phyloP scores from a whole-genome alignment of 768 basidiomycete genomes.

The Auricularia auricula-judae region DNA sequence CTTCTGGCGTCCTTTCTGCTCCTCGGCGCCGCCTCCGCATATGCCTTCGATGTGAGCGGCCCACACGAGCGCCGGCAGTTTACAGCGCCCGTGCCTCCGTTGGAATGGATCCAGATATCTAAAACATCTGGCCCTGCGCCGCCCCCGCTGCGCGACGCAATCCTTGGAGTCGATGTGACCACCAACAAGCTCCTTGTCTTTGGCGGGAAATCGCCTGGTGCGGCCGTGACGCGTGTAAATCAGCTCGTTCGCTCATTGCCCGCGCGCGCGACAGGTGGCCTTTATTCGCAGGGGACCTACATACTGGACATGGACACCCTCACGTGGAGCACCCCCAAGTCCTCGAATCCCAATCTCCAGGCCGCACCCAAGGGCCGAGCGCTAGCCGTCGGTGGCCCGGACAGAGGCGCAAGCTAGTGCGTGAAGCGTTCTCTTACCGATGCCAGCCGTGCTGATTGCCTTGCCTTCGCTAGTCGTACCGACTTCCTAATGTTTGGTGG shows the following conservation, averaged over 20 bases:
- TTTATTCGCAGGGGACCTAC: not conserved
- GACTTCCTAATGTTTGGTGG: constrained; percentile 71
- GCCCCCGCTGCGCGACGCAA: constrained; percentile 50
- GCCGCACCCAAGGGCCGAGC: not conserved
- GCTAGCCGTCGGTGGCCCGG: constrained; percentile 45
- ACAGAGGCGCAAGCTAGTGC: constrained; percentile 76
- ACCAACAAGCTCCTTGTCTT: constrained; percentile 58
- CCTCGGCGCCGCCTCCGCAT: not conserved
- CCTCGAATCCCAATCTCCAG: not conserved
- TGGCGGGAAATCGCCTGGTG: constrained; percentile 61
- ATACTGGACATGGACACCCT: not conserved
- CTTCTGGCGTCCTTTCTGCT: not conserved
- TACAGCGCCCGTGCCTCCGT: constrained; percentile 34
- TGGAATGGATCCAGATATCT: constrained; percentile 71
- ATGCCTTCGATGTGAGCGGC: not conserved
- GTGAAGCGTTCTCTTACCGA: constrained; percentile 19
- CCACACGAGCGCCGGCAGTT: not conserved
- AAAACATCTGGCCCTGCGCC: constrained; percentile 43
- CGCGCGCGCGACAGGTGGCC: not conserved
- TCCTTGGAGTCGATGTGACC: constrained; percentile 43
- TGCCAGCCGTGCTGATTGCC: not conserved
- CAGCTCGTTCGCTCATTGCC: not conserved
- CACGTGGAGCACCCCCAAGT: not conserved
- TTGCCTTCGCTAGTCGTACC: constrained; percentile 39
- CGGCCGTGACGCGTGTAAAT: not conserved